Percentiles rank a stretch among this genome's conserved stretches.
phyloP scores from a whole-genome alignment of 768 basidiomycete species.

The Xanthoconium purpureum region DNA sequence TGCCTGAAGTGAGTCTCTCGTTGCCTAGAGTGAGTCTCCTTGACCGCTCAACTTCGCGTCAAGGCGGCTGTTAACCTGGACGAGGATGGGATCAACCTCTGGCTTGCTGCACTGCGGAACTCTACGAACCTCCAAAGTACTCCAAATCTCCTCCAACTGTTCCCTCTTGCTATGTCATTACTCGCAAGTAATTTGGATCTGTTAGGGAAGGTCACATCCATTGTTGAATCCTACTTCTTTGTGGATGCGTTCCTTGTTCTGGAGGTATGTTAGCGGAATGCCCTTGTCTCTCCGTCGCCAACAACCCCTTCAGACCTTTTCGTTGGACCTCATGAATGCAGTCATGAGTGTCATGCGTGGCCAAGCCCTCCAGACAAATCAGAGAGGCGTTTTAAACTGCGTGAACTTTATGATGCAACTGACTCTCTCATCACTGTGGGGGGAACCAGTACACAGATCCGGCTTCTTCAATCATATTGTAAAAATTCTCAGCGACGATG shows the following conservation, averaged over 20 bases:
- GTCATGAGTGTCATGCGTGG: constrained; percentile 50
- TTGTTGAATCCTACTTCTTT: constrained; percentile 79
- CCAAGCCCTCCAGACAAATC: constrained; percentile 49
- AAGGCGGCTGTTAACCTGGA: constrained; percentile 71
- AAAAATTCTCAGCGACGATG: constrained; percentile 58
- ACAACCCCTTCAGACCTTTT: constrained; percentile 43
- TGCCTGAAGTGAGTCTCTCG: constrained; percentile 47
- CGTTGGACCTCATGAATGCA: constrained; percentile 55
- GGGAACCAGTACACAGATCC: constrained; percentile 65
- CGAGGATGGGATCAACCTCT: constrained; percentile 72
- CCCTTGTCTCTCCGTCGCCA: background rate
- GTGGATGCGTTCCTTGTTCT: constrained; percentile 61
- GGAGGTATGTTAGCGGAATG: constrained; percentile 45
- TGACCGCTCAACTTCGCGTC: constrained; percentile 3
- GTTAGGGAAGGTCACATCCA: constrained; percentile 60
- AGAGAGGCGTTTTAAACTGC: constrained; percentile 59
- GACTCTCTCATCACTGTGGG: constrained; percentile 65
- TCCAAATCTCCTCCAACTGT: constrained; percentile 57
- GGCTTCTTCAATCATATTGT: constrained; percentile 68
- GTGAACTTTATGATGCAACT: constrained; percentile 62
- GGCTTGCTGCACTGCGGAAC: constrained; percentile 70
- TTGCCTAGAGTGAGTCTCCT: constrained; percentile 42
- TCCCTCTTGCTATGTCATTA: constrained; percentile 59
- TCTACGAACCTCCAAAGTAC: constrained; percentile 51
- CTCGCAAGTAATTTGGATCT: constrained; percentile 71